Evolutionary conservation across 768 basidiomycete species (phyloP).

Genomic region (Suillus americanus): DNA sequence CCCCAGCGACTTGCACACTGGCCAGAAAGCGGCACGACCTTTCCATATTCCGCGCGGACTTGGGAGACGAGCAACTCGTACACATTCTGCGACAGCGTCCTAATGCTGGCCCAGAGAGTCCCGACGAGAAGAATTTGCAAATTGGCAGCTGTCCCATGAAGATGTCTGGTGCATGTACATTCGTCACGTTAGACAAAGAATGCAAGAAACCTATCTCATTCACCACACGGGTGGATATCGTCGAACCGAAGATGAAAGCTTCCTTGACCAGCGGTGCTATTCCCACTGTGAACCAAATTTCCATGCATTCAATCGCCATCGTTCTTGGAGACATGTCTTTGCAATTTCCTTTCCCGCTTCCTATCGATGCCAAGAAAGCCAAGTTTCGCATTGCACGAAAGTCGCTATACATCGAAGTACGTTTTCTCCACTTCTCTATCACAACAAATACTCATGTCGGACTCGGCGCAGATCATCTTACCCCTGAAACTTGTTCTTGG

Average conservation of each 20-base stretch:
- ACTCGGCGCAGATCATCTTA: slow-evolving; percentile 20
- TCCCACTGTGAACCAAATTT: slow-evolving; percentile 16
- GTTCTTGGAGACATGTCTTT: slow-evolving; percentile 20
- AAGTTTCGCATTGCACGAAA: slow-evolving; percentile 53
- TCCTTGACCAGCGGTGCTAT: slow-evolving; percentile 18
- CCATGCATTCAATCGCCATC: slow-evolving; percentile 6
- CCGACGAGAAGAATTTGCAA: slow-evolving; percentile 18
- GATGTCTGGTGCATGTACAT: not conserved
- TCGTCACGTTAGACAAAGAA: slow-evolving; percentile 17
- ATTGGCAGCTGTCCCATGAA: not conserved
- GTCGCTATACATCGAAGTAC: slow-evolving; percentile 47
- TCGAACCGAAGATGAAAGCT: slow-evolving; percentile 19
- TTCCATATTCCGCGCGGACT: not conserved
- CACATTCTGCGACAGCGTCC: slow-evolving; percentile 10
- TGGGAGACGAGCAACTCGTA: not conserved
- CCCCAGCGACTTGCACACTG: slow-evolving; percentile 11
- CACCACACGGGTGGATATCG: slow-evolving; percentile 20
- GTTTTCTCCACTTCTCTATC: not conserved
- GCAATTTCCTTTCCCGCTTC: slow-evolving; percentile 42
- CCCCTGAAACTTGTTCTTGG: slow-evolving; percentile 17
- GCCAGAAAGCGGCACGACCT: not conserved
- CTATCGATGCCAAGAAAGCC: slow-evolving; percentile 35
- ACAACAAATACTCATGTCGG: not conserved
- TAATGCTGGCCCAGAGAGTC: slow-evolving; percentile 3
- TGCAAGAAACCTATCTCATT: slow-evolving; percentile 18